Conservation (phyloP, 805 yeast species). For the Clavispora carvajalis region DNA sequence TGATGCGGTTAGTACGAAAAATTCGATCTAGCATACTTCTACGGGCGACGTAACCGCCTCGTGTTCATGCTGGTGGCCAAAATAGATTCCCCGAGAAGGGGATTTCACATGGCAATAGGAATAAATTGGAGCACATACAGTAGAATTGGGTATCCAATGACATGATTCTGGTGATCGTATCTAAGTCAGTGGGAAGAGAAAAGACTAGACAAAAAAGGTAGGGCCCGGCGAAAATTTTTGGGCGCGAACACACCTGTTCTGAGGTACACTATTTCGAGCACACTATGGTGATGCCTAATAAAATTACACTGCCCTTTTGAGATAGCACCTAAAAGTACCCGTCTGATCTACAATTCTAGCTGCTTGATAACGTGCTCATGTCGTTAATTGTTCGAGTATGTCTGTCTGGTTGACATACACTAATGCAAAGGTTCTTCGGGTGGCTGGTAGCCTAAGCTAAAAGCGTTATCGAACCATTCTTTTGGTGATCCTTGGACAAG, state of each 20-base stretch:
- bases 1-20: conserved; percentile 16
- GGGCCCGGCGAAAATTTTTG: conserved; percentile 13
- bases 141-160: conserved; percentile 34
- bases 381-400: background rate
- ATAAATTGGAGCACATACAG: conserved; percentile 22
- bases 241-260: conserved; percentile 3
- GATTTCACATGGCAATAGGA: no score
- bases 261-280: background rate
- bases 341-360: background rate
- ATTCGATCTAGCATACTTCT: no score
- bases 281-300: background rate
- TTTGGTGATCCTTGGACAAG: conserved; percentile 21
- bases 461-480: conserved; percentile 31
- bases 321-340: background rate
- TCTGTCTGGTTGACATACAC: background rate
- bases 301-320: background rate
- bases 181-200: background rate
- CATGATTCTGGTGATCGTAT: conserved; percentile 16
- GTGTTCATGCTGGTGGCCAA: no score
- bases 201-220: background rate
- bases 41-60: background rate
- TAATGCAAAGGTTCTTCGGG: background rate
- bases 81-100: no score
- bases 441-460: conserved; percentile 23
- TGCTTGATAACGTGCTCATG: background rate